Evolutionary conservation across 163 green algal genomes (phyloP), one percentile per base, ranked within the genome.

Genomic region (Scenedesmus sp.): DNA sequence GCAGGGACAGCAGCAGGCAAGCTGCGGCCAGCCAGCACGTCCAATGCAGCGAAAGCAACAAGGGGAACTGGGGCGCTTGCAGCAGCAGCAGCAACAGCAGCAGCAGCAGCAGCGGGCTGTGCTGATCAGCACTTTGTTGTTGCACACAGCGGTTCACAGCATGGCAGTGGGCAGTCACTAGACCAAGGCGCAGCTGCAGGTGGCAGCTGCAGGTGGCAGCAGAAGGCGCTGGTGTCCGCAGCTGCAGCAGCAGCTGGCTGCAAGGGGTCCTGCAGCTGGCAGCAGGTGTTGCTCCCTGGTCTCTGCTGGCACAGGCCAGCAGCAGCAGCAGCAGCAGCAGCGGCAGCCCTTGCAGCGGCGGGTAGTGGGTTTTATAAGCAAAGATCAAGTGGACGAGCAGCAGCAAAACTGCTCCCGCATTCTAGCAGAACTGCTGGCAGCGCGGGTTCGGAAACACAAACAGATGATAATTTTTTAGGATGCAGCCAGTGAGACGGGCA

Each of bases 41-140:
- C 67, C 13, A 4, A 52, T 52, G 67, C 67, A 13, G 67, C 67
- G 1, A 52, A 20, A 2, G 67, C 67, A 1, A 79, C 23, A 4
- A 79, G 67, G 4, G 67, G 23, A 52, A 79, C 23, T 52, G 67
- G 67, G 3, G 16, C 23, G 5, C 20, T 20, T 0, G 67, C 67
- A 79, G 67, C 67, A 79, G 67, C 67, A 52, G 67, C 82, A 76
- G 83, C 83, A 76, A 57, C 83, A 79, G 67, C 67, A 79, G 67
- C 67, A 12, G 23, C 16, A n/a, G 23, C 12, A n/a, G n/a, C n/a
- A n/a, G n/a, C n/a, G n/a, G n/a, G n/a, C n/a, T n/a, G n/a, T n/a
- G n/a, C n/a, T 18, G 62, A 16, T 6, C 54, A 87, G 57, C 15
- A 87, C 2, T 87, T 87, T 64, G 46, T 87, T 55, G 55, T 73